phyloP scores from a whole-genome alignment of 2,329 filamentous ascomycete genomes.

The Microdochium trichocladiopsis region DNA sequence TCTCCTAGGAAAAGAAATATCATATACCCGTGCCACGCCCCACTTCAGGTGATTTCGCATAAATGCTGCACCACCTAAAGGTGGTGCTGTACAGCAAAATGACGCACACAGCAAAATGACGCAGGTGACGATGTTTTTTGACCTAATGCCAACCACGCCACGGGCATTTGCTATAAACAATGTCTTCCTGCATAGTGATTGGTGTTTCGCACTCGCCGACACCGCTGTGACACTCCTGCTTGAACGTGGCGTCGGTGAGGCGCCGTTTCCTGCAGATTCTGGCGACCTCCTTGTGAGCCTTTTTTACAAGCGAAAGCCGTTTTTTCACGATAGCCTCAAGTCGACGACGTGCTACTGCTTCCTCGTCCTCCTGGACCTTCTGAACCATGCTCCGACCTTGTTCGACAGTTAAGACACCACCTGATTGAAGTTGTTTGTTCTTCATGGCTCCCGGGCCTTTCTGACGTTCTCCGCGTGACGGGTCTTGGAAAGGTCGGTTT shows the following conservation, averaged over 20 bases:
- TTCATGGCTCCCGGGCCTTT: background rate
- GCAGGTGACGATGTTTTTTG: background rate
- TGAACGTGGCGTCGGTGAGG: background rate
- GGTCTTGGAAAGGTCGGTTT: background rate
- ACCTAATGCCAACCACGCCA: background rate
- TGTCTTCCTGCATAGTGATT: background rate
- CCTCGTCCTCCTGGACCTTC: background rate
- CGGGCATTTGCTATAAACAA: background rate
- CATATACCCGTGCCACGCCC: background rate
- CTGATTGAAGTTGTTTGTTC: background rate
- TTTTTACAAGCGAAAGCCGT: background rate
- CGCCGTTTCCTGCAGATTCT: background rate
- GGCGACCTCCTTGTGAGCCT: background rate
- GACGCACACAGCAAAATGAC: background rate
- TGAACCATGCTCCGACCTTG: background rate
- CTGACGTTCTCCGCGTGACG: background rate
- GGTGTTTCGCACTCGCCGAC: background rate
- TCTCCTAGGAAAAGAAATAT: no score
- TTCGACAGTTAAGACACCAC: background rate
- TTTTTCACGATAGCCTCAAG: background rate
- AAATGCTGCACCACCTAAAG: background rate
- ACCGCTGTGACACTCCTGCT: background rate
- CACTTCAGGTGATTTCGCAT: background rate
- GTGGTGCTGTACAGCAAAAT: background rate
- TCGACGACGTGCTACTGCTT: background rate